These are phyloP conservation scores for Verbena officinalis DNA, from an alignment of 257 asterid genomes.

Conservation along the genomic window DNA sequence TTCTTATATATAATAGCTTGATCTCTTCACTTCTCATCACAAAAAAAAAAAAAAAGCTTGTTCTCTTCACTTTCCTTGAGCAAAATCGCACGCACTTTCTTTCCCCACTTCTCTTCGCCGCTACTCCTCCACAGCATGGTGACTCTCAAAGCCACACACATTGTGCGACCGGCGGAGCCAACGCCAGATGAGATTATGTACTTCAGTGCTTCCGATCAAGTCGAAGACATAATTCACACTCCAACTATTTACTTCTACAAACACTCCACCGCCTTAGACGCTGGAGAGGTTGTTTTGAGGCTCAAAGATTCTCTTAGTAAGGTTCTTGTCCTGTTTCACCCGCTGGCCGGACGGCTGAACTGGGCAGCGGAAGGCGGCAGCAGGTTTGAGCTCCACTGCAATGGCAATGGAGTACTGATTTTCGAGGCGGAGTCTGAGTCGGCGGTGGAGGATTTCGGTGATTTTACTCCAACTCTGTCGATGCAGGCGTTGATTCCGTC, in stretches of 20 bases:
- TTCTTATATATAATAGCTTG: no score
- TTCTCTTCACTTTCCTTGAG: no score
- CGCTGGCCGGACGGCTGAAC: slow-evolving; percentile 59
- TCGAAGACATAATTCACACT: slow-evolving; percentile 50
- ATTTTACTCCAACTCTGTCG: slow-evolving; percentile 52
- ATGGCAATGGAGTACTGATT: slow-evolving; percentile 51
- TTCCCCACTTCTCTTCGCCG: no score
- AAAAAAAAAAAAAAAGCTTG: no score
- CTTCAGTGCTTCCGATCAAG: slow-evolving; percentile 54
- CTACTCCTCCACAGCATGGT: slow-evolving; percentile 26
- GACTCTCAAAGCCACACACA: slow-evolving; percentile 43
- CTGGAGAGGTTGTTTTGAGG: slow-evolving; percentile 11
- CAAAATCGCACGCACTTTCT: no score
- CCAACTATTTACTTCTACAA: slow-evolving; percentile 60
- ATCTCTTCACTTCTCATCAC: no score
- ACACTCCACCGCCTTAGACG: slow-evolving; percentile 26
- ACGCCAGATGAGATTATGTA: slow-evolving; percentile 50
- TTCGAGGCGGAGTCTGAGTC: slow-evolving; percentile 61
- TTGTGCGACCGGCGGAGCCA: slow-evolving; percentile 56
- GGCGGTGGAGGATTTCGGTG: slow-evolving; percentile 54
- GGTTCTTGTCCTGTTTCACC: slow-evolving; percentile 54
- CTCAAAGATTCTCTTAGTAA: slow-evolving; percentile 50
- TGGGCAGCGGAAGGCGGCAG: slow-evolving; percentile 51
- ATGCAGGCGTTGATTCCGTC: slow-evolving; percentile 48
- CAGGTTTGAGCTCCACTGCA: slow-evolving; percentile 66